phyloP scores from a whole-genome alignment of 2,329 filamentous ascomycete genomes.

The Fusarium hainanense region DNA sequence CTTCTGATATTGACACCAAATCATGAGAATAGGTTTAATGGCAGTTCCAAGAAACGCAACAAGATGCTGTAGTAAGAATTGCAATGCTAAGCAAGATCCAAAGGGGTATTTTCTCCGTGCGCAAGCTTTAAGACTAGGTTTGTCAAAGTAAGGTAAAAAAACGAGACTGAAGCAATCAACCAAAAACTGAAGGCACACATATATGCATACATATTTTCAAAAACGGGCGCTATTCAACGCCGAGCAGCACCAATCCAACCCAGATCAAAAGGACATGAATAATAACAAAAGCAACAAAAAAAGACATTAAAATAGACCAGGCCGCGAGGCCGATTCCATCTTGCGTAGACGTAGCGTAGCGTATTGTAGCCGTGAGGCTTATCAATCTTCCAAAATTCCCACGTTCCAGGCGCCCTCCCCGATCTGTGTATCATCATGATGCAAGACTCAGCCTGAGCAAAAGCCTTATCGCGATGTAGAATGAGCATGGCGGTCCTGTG shows the following conservation, averaged over 20 bases:
- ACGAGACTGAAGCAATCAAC: slow-evolving; percentile 2
- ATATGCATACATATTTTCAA: slow-evolving; percentile 16
- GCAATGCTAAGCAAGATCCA: slow-evolving; percentile 30
- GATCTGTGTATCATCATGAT: slow-evolving; percentile 32
- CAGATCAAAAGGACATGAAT: slow-evolving; percentile 11
- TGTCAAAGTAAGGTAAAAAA: slow-evolving; percentile 19
- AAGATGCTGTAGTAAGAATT: slow-evolving; percentile 26
- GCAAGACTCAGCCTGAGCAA: slow-evolving; percentile 21
- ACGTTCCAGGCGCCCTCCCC: slow-evolving; percentile 36
- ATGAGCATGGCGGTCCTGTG: slow-evolving; percentile 45
- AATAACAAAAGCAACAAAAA: slow-evolving; percentile 26
- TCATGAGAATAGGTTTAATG: slow-evolving; percentile 3
- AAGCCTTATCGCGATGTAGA: slow-evolving; percentile 17
- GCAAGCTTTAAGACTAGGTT: slow-evolving; percentile 36
- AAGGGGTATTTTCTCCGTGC: slow-evolving; percentile 42
- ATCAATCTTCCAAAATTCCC: slow-evolving; percentile 45
- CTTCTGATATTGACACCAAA: slow-evolving; percentile 10
- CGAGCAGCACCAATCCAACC: slow-evolving; percentile 33
- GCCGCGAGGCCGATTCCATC: slow-evolving; percentile 48
- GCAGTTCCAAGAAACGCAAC: slow-evolving; percentile 27
- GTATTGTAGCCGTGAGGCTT: slow-evolving; percentile 45
- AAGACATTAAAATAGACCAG: slow-evolving; percentile 43
- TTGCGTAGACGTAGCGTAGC: slow-evolving; percentile 40
- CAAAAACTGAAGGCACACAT: slow-evolving; percentile 2
- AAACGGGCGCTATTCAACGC: slow-evolving; percentile 37